Conservation (phyloP, 495 filamentous ascomycete species). For the Hypoxylon lenormandii region DNA sequence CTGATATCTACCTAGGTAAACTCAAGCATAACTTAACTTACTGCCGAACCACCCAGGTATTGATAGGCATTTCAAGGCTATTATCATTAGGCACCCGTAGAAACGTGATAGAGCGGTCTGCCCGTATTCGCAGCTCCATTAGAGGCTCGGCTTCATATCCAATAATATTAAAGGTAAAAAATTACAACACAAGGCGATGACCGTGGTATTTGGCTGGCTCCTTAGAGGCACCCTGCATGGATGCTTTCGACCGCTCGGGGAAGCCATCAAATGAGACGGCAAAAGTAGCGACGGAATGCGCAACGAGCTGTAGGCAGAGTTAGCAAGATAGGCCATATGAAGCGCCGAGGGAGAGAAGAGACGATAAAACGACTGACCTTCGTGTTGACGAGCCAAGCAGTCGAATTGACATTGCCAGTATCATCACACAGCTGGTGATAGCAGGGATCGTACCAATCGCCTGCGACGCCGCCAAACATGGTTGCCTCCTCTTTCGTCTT, state of each 20-base stretch:
- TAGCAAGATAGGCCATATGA: neutral
- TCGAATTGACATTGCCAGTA: slow-evolving; percentile 62
- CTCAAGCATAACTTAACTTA: too few species aligned
- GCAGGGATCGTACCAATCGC: slow-evolving; percentile 66
- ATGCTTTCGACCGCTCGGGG: slow-evolving; percentile 56
- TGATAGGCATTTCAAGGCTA: too few species aligned
- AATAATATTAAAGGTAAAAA: neutral
- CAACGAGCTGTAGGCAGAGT: slow-evolving; percentile 57
- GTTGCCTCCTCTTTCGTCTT: slow-evolving; percentile 64
- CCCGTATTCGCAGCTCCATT: too few species aligned
- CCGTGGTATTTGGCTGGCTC: slow-evolving; percentile 55
- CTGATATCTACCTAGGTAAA: too few species aligned
- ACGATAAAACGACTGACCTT: slow-evolving; percentile 53
- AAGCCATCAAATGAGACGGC: slow-evolving; percentile 66
- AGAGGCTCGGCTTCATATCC: too few species aligned
- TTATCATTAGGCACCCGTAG: too few species aligned
- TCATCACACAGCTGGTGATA: slow-evolving; percentile 69
- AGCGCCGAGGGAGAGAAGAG: neutral
- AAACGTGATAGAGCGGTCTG: too few species aligned
- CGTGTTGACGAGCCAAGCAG: slow-evolving; percentile 67
- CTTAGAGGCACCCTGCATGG: slow-evolving; percentile 32
- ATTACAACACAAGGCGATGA: slow-evolving; percentile 51
- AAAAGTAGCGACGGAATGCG: slow-evolving; percentile 66
- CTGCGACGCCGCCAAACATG: slow-evolving; percentile 66
- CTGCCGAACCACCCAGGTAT: too few species aligned